phyloP scores from a whole-genome alignment of 345 rosid species.

The Eucalyptus cloeziana region DNA sequence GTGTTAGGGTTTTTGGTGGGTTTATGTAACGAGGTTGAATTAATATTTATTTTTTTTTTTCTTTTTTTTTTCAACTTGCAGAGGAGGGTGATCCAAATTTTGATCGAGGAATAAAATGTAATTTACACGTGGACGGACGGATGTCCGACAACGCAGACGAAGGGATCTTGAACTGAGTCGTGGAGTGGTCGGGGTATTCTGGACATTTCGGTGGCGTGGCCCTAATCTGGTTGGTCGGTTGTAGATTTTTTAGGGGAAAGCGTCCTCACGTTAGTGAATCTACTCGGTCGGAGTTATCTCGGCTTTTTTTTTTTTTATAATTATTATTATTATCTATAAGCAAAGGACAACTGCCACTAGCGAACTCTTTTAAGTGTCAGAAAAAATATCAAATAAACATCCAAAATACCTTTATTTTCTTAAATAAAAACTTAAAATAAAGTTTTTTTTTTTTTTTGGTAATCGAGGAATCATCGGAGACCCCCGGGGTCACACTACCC shows the following conservation, averaged over 20 bases:
- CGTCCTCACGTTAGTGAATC: not conserved
- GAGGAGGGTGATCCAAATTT: not conserved
- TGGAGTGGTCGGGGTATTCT: not conserved
- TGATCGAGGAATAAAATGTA: not conserved
- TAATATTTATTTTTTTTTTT: rapidly evolving
- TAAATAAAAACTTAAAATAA: too few relatives aligned
- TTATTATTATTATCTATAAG: not conserved
- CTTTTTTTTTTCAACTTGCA: not conserved
- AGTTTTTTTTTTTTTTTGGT: too few relatives aligned
- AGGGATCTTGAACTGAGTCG: not conserved
- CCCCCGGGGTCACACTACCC: too few relatives aligned
- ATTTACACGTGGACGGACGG: not conserved
- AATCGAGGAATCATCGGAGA: too few relatives aligned
- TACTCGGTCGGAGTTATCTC: not conserved
- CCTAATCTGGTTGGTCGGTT: not conserved
- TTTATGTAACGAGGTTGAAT: not conserved
- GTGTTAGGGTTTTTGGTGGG: not conserved
- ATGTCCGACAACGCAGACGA: not conserved
- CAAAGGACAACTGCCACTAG: not conserved
- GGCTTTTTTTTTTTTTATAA: not conserved
- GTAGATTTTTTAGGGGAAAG: not conserved
- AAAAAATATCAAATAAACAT: too few relatives aligned
- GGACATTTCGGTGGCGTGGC: not conserved
- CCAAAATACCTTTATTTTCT: too few relatives aligned
- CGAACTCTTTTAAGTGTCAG: not conserved